phyloP scores from a whole-genome alignment of 1,284 basidiomycete species.

The Meripilus lineatus region DNA sequence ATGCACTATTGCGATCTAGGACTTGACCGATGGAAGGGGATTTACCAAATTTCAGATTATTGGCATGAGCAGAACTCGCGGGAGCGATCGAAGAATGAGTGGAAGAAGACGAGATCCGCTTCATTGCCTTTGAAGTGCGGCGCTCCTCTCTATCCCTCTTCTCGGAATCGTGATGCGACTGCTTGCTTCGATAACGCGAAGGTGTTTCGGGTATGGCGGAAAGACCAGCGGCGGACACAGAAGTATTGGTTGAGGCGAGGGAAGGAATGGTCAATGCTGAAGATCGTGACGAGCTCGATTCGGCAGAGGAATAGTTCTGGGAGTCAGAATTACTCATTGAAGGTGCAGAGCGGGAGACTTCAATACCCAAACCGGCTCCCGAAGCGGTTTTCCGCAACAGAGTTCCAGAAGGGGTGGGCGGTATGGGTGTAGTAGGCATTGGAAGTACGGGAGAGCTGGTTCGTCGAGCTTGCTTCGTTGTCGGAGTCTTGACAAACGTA shows the following conservation, averaged over 20 bases:
- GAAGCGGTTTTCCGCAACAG: neutral
- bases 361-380: constrained; percentile 5
- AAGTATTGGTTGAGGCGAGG: constrained; percentile 16
- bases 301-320: constrained; percentile 8
- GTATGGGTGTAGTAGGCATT: constrained; percentile 4
- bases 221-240: constrained; percentile 16
- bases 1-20: constrained; percentile 17
- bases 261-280: constrained; percentile 21
- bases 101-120: constrained; percentile 31
- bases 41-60: constrained; percentile 16
- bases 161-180: constrained; percentile 7
- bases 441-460: constrained; percentile 26
- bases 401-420: neutral
- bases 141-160: constrained; percentile 26
- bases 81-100: constrained; percentile 15
- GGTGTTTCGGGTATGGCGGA: constrained; percentile 25
- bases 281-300: constrained; percentile 14
- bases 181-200: no score
- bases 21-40: constrained; percentile 31
- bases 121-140: constrained; percentile 30
- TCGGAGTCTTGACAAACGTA: neutral
- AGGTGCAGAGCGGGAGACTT: neutral
- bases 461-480: constrained; percentile 16
- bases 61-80: constrained; percentile 14
- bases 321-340: neutral